Conservation (phyloP, 176 grass and related monocot species). For the Zoysia pacifica region DNA sequence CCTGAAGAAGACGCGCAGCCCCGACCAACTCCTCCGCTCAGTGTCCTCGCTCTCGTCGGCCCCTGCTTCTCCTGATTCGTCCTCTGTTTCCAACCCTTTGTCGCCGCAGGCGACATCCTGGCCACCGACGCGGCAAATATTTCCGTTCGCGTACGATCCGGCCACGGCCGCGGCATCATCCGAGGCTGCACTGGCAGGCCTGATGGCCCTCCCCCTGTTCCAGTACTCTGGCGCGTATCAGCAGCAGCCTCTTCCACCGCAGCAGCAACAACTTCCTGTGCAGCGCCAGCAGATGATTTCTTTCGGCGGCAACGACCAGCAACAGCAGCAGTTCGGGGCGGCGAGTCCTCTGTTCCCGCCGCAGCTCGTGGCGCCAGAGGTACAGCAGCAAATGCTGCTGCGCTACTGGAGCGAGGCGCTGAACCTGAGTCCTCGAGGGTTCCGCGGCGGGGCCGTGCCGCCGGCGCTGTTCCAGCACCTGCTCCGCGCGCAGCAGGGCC, state of each 20-base stretch:
- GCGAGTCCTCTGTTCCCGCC: slow-evolving; percentile 41
- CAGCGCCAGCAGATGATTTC: slow-evolving; percentile 73
- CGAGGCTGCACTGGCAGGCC: neutral
- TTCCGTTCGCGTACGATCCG: slow-evolving; percentile 70
- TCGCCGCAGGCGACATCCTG: slow-evolving; percentile 33
- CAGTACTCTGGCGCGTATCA: slow-evolving; percentile 45
- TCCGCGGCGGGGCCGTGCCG: slow-evolving; percentile 44
- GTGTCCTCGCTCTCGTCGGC: slow-evolving; percentile 35
- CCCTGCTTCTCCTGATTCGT: slow-evolving; percentile 42
- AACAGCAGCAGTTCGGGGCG: neutral
- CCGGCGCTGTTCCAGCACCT: slow-evolving; percentile 54
- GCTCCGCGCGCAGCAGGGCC: slow-evolving; percentile 37
- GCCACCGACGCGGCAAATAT: slow-evolving; percentile 50
- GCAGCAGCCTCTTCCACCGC: slow-evolving; percentile 7
- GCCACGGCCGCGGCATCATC: neutral
- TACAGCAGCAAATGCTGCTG: slow-evolving; percentile 52
- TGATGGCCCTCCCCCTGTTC: slow-evolving; percentile 28
- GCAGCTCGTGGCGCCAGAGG: slow-evolving; percentile 50
- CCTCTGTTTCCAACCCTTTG: slow-evolving; percentile 60
- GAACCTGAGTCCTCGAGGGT: slow-evolving; percentile 69
- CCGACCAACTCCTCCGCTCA: slow-evolving; percentile 47
- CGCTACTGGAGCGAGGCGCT: slow-evolving; percentile 73
- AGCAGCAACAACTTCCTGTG: neutral
- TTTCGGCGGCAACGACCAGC: slow-evolving; percentile 39
- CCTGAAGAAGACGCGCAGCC: slow-evolving; percentile 70